Base-by-base conservation (phyloP, 2,329 filamentous ascomycete genomes). In the Raffaelea ambrosiae region DNA sequence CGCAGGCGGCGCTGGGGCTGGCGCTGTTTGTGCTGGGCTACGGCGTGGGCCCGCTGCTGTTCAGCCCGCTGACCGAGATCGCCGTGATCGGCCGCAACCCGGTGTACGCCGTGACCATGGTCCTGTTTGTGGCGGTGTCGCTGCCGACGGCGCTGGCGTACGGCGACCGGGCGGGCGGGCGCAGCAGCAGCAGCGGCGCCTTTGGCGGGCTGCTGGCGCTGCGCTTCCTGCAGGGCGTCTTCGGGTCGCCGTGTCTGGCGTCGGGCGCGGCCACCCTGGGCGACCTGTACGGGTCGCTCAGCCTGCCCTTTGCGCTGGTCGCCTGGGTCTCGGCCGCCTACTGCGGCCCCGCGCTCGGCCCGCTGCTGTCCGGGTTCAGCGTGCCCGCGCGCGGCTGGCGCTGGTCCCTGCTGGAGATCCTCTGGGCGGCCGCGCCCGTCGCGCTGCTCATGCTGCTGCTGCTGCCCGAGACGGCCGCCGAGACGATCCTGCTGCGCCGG, bases 261-360 rank as follows among this genome's bases (percentile, higher is more conserved):
- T 83, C 83, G 54, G 73, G 76, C 1, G 78, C 78, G 3, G 81
- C 79, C 54, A 72, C 80, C 22, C 76, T 84, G 54, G 80, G 79
- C 38, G 81, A 84, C 58, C 75, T 83, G 63, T 83, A 81, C 57
- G 58, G 66, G 8, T 71, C 73, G 3, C 61, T 66, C 0, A 64
- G 81, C 52, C 68, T 70, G 8, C 73, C 95, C 36, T 96, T 87
- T 81, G 79, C 75, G 53, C 81, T 95, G 43, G 88, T 87, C 0
- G 88, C 88, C 0, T 77, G 95, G 63, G 94, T 95, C 58, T 29
- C 47, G 1, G 52, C 49, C 13, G 43, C 40, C 33, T 54, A 47
- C 40, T 49, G 39, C 20, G 89, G 84, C 18, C 85, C 73, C 2
- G 63, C 64, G 3, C 63, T 63, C 57, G 82, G 84, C 0, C 84